Evolutionary conservation across 2,329 filamentous ascomycete genomes (phyloP).

Genomic region (Xylaria sp.): DNA sequence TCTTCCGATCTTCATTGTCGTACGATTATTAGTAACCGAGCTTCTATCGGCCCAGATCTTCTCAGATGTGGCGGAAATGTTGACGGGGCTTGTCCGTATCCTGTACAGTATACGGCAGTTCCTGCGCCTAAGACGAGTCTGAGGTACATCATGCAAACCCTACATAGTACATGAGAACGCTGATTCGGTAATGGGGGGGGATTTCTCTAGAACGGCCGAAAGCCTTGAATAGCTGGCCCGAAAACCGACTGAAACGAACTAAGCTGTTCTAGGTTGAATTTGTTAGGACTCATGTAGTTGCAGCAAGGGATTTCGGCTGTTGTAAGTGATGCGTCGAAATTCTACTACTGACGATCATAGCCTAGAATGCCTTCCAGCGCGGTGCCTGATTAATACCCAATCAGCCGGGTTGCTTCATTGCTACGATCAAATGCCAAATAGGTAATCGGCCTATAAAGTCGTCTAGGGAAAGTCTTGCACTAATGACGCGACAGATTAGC

Average conservation of each 20-base stretch:
- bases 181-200: constrained; percentile 37
- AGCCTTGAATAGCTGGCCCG: constrained; percentile 26
- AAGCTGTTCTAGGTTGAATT: constrained; percentile 29
- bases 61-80: constrained; percentile 1
- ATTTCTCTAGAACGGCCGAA: constrained; percentile 29
- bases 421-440: constrained; percentile 8
- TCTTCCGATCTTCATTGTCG: constrained; percentile 15
- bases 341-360: constrained; percentile 14
- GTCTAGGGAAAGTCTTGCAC: background rate
- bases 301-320: background rate
- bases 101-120: background rate
- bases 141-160: background rate
- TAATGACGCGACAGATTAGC: background rate
- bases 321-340: constrained; percentile 8
- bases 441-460: constrained; percentile 4
- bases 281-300: background rate
- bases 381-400: constrained; percentile 26
- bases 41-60: background rate
- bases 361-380: constrained; percentile 8
- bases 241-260: constrained; percentile 36
- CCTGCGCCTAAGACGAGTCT: background rate
- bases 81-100: background rate
- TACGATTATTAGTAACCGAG: constrained; percentile 1
- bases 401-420: constrained; percentile 19
- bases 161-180: constrained; percentile 25